These are phyloP conservation scores for Verticillium dahliae DNA, from an alignment of 2,329 filamentous ascomycete genomes.

Conservation along the genomic window DNA sequence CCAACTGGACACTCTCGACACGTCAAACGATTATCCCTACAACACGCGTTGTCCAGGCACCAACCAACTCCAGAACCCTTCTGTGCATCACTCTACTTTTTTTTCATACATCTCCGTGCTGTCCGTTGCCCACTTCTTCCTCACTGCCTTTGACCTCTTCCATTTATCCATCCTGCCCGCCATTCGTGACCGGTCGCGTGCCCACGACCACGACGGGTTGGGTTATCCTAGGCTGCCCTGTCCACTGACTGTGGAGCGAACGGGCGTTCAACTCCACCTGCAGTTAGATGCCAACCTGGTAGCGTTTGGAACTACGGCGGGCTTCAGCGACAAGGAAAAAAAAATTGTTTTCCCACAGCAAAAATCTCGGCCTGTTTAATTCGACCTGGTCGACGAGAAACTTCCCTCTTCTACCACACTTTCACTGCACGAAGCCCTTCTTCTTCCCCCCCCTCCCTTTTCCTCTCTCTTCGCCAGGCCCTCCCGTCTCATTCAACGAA, in stretches of 20 bases:
- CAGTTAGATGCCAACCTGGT: background rate
- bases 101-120: background rate
- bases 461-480: slow-evolving; percentile 1
- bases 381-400: slow-evolving; percentile 6
- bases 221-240: background rate
- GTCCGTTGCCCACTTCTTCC: background rate
- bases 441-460: slow-evolving; percentile 2
- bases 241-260: background rate
- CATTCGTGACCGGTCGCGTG: background rate
- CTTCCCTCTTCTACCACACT: slow-evolving; percentile 3
- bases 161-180: background rate
- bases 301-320: background rate
- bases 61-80: background rate
- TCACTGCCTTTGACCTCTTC: background rate
- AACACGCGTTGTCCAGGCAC: background rate
- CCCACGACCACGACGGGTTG: background rate
- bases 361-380: slow-evolving; percentile 13
- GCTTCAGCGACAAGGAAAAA: slow-evolving; percentile 8
- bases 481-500: background rate
- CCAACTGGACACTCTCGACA: background rate
- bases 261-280: background rate
- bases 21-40: background rate
- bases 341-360: slow-evolving; percentile 13
- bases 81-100: too few species aligned
- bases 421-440: slow-evolving; percentile 6